Evolutionary conservation across 2,329 filamentous ascomycete genomes (phyloP), one percentile per base, ranked within the genome.

Genomic region (Pestalotiopsis fici): DNA sequence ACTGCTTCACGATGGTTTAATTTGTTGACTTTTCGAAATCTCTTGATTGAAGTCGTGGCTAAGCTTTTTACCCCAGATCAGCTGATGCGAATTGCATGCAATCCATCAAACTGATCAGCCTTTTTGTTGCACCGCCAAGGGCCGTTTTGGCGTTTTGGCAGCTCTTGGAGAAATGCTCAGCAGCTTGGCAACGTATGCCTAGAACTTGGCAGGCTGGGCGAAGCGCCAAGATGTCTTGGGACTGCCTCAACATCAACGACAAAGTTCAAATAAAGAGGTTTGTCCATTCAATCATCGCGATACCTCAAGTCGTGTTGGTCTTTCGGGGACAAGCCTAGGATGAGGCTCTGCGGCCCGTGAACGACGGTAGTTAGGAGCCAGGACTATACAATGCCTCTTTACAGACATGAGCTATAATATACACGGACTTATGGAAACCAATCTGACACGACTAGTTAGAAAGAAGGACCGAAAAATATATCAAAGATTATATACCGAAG

Each of bases 201-300:
- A 47, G 35, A 57, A 62, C 57, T 60, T 60, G 57, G 57, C 57
- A n/a, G 27, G 57, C 57, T 60, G 28, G 57, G 57, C 57, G 18
- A 31, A 15, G 28, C 28, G 57, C 57, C 57, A 60, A 60, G 57
- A 27, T 50, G 43, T 50, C 43, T 50, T 50, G 43, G 43, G n/a
- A n/a, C 27, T 11, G 11, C 23, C 7, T 27, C 21, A 27, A 31
- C 5, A 13, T 23, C 55, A 39, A 60, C 57, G 57, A 31, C 27
- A 11, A n/a, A n/a, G 3, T 18, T 50, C 15, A 50, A 50, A 7
- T n/a, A 7, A n/a, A 7, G 7, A n/a, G 9, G 43, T 50, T 23
- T 9, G 1, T 21, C 18, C 3, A 21, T 18, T 7, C 3, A 6
- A 50, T 50, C n/a, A 18, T 35, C 31, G 31, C 11, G 31, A 35